These are phyloP conservation scores for Cercospora nicotianae DNA, from an alignment of 2,329 filamentous ascomycete species.

Conservation along the genomic window DNA sequence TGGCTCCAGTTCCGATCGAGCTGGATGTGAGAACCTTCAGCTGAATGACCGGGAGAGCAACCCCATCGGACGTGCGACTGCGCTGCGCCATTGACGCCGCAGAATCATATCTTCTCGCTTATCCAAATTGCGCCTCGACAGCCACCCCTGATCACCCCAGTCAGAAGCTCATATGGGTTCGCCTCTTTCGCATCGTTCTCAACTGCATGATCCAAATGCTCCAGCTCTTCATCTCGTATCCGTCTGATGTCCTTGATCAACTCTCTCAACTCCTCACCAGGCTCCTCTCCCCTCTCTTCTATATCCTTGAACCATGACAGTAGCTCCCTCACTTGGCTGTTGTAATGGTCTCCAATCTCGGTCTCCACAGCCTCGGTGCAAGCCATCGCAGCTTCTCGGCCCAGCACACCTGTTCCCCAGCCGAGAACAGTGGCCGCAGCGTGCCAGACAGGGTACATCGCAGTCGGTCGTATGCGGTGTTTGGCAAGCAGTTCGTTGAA, in stretches of 20 bases:
- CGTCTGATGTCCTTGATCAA: slow-evolving; percentile 72
- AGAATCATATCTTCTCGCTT: slow-evolving; percentile 69
- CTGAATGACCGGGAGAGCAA: not conserved
- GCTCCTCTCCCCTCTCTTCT: slow-evolving; percentile 73
- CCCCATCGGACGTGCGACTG: not conserved
- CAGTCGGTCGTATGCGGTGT: slow-evolving; percentile 88
- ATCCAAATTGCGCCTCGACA: slow-evolving; percentile 93
- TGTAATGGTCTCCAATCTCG: slow-evolving; percentile 95
- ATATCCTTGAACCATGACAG: slow-evolving; percentile 78
- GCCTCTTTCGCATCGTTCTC: slow-evolving; percentile 91
- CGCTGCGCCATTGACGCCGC: not conserved
- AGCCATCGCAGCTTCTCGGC: slow-evolving; percentile 93
- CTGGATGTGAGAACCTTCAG: not conserved
- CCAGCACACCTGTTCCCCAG: slow-evolving; percentile 85
- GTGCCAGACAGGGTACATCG: slow-evolving; percentile 88
- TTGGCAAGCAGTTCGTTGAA: slow-evolving; percentile 82
- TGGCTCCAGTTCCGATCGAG: not conserved
- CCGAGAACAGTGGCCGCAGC: slow-evolving; percentile 76
- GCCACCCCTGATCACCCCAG: slow-evolving; percentile 82
- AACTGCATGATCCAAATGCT: slow-evolving; percentile 93
- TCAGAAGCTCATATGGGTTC: slow-evolving; percentile 83
- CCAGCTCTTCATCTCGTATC: slow-evolving; percentile 92
- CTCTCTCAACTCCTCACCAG: slow-evolving; percentile 73
- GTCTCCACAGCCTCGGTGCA: slow-evolving; percentile 98
- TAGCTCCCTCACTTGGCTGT: slow-evolving; percentile 80